These are phyloP conservation scores for Potentilla sterilis DNA, from an alignment of 306 rosid species.

Conservation along the genomic window DNA sequence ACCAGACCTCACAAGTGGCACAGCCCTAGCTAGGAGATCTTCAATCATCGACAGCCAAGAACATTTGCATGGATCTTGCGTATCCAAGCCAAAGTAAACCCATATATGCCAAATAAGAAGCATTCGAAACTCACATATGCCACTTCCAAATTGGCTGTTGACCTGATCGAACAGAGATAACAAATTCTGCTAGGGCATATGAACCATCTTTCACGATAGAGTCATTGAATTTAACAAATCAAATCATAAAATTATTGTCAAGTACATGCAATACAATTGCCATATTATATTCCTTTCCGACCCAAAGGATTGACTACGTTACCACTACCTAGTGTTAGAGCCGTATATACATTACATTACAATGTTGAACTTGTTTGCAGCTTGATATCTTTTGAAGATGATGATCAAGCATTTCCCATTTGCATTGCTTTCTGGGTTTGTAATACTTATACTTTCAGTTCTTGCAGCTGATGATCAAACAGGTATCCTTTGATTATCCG, in stretches of 20 bases:
- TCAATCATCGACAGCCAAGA: background rate
- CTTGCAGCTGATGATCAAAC: constrained; percentile 45
- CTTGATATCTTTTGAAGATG: constrained; percentile 2
- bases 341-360: background rate
- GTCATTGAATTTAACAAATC: background rate
- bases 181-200: background rate
- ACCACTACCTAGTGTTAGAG: background rate
- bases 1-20: background rate
- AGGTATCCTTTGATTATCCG: constrained; percentile 27
- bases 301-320: background rate
- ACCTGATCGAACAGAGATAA: background rate
- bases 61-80: background rate
- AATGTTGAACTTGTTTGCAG: background rate
- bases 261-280: background rate
- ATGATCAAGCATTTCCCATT: constrained; percentile 2
- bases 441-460: constrained; percentile 20
- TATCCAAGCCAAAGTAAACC: background rate
- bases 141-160: background rate
- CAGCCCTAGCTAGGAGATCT: background rate
- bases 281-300: background rate
- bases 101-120: background rate
- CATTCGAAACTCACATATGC: too few relatives aligned
- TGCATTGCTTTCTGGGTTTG: constrained; percentile 15
- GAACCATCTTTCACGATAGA: background rate
- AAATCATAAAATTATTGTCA: background rate